Evolutionary conservation across 1,139 yeast species (phyloP).

Genomic region (Yamadazyma mexicana): DNA sequence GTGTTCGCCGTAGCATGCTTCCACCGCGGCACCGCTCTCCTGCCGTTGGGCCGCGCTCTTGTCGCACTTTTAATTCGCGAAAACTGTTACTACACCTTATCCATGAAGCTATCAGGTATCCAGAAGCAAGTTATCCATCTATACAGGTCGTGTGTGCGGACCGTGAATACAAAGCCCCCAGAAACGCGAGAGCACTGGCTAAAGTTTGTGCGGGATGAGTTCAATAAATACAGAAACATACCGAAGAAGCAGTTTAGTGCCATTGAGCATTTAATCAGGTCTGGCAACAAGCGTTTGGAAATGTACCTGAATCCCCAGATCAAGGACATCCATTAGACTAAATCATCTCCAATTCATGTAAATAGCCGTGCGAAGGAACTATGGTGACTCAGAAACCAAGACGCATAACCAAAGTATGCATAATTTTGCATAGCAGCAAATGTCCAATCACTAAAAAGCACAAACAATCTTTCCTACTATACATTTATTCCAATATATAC

Average conservation of each 20-base stretch:
- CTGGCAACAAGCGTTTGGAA: constrained; percentile 72
- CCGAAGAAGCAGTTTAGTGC: constrained; percentile 83
- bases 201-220: constrained; percentile 53
- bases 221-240: constrained; percentile 55
- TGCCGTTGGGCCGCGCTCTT: no score
- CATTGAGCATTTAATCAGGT: constrained; percentile 79
- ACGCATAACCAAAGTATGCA: no score
- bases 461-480: no score
- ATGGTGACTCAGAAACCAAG: no score
- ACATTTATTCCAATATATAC: background rate
- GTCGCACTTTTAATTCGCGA: no score
- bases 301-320: constrained; percentile 68
- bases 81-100: background rate
- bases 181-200: constrained; percentile 48
- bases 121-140: constrained; percentile 65
- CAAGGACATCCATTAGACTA: constrained; percentile 53
- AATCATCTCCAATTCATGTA: background rate
- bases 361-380: no score
- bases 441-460: background rate
- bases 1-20: no score
- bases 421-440: no score
- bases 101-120: constrained; percentile 53
- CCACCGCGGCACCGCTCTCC: no score
- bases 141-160: constrained; percentile 59
- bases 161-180: constrained; percentile 56